Base-by-base conservation (phyloP, 441 rosid genomes). In the Sinapis alba region DNA sequence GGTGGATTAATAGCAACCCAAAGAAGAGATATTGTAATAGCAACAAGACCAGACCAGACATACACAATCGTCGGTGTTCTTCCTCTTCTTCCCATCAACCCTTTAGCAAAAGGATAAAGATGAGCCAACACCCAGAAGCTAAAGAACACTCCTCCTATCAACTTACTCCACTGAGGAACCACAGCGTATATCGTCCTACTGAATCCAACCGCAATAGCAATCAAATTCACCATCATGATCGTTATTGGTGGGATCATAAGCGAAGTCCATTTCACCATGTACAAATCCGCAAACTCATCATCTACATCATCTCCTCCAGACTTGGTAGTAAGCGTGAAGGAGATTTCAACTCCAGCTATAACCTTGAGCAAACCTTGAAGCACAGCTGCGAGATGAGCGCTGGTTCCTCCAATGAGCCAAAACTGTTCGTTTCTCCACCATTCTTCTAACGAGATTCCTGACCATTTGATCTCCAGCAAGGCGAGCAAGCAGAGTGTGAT, bases 1-100 rank as follows among this genome's bases (percentile, higher is more conserved):
- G 97, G 97, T 4, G 94, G 97, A 73, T 76, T 84, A 81, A 91
- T 91, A 0, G 97, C 94, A 61, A 91, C 94, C 97, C 97, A 91
- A 19, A 91, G 92, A 15, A 91, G 92, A 9, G 97, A 91, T 13
- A 91, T 91, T 59, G 91, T 91, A 76, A 91, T 91, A 7, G 54
- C 54, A 5, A 47, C 19, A 16, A 79, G 20, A 75, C 80, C 83
- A 2, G 78, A 72, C 84, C 84, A 82, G 2, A 82, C 78, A 59
- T 6, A 82, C n/a, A 76, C 82, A 51, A 81, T 78, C 9, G 84
- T 81, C 1, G 84, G 84, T 0, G 72, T 69, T 60, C 57, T 82
- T 5, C 82, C 73, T 68, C 74, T 71, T 28, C 71, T 76, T 16
- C 82, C 82, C 84, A 75, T 76, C 63, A 79, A 67, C 18, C 84